Evolutionary conservation across 148 eudicot species (phyloP), one percentile per base, ranked within the genome.

Genomic region (Oxyria digyna): DNA sequence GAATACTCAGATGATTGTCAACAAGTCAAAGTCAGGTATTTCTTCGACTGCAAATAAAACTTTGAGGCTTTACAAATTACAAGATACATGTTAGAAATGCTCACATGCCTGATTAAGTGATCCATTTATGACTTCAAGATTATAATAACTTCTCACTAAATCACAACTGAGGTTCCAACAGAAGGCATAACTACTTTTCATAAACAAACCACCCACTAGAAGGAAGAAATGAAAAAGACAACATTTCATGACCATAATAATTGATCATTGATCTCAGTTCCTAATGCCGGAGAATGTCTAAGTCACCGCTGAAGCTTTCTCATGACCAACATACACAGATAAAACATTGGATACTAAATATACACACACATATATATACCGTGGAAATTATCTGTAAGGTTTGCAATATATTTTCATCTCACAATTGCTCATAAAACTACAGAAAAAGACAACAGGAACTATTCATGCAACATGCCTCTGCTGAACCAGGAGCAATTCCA

Each of bases 401-500:
- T 17, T 31, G 35, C 33, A 59, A 59, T 18, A 13, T 6, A 0
- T 5, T 59, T 59, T 29, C 37, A 59, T 17, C 38, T 27, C 9
- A 59, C 35, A 59, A 59, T 59, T 29, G 15, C 64, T 27, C 37
- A 57, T 27, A 4, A 27, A 57, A 29, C 14, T 4, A 10, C 3
- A 29, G 37, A 3, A 57, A 57, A 8, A 57, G 64, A 57, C 64
- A 69, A 29, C 18, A 69, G 71, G 20, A 42, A 29, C 14, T 2
- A 9, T 10, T 27, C 20, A 43, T n/a, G 49, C 7, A 33, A 71
- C 74, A 21, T 78, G 84, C 98, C 91, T 92, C 98, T 14, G 91
- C 79, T 38, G 98, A 78, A 29, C 98, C 98, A 49, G 98, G 98
- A 52, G 98, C 89, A 24, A 92, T 92, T 69, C 96, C 98, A 72